A percentile compares a stretch with the other conserved stretches of the same genome.
Conservation (phyloP, 2,329 filamentous ascomycete species). For the Colletotrichum tanaceti region DNA sequence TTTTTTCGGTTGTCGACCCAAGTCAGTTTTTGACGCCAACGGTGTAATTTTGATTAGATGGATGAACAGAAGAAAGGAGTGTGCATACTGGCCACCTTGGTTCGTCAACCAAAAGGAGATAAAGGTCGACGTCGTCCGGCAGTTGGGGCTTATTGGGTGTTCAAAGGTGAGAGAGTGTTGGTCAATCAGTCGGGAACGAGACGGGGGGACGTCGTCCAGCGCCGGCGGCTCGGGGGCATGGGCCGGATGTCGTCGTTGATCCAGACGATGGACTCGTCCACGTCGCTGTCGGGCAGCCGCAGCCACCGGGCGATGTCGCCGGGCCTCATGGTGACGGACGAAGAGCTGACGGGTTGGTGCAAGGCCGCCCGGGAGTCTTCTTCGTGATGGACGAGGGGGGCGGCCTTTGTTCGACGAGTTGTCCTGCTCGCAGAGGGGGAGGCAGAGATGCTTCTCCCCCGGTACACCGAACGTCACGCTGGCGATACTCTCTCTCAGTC, state of each 20-base stretch:
- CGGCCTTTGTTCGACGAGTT: slow-evolving; percentile 22
- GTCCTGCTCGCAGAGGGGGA: not conserved
- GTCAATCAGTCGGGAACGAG: too few relatives aligned
- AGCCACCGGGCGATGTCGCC: slow-evolving; percentile 13
- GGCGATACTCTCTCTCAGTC: not conserved
- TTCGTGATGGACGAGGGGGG: too few relatives aligned
- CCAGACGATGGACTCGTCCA: slow-evolving; percentile 38
- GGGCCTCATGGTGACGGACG: slow-evolving; percentile 9
- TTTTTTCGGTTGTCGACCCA: too few relatives aligned
- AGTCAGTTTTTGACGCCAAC: too few relatives aligned
- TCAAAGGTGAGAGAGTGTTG: too few relatives aligned
- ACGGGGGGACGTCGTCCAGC: slow-evolving; percentile 37
- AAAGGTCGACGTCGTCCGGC: too few relatives aligned
- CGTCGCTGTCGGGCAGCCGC: slow-evolving; percentile 30
- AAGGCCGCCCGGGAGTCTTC: not conserved
- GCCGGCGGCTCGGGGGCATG: slow-evolving; percentile 33
- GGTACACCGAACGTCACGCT: too few relatives aligned
- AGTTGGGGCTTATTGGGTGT: too few relatives aligned
- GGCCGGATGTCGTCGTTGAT: slow-evolving; percentile 41
- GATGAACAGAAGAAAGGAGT: too few relatives aligned
- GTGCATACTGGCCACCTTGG: slow-evolving; percentile 36
- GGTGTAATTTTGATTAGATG: too few relatives aligned
- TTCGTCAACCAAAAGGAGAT: slow-evolving; percentile 41
- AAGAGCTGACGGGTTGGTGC: not conserved
- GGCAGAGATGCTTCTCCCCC: too few relatives aligned